Percentiles rank a stretch among this genome's conserved stretches.
Evolutionary conservation across 305 asterid genomes (phyloP).

Genomic region (Petunia hybrid): DNA sequence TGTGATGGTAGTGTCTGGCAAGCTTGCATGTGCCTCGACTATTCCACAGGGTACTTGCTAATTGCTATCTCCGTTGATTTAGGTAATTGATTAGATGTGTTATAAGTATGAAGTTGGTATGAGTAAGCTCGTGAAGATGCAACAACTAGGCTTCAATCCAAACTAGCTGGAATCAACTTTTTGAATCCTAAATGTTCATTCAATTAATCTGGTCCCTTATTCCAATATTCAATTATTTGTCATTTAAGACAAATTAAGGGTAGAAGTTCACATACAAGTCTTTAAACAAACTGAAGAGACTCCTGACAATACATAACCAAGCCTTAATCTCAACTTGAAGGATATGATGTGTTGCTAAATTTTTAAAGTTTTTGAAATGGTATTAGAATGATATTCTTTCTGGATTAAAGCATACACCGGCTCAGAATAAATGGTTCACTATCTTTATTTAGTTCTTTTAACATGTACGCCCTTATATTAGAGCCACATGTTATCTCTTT

Average conservation of each 20-base stretch:
- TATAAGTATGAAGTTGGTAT: neutral
- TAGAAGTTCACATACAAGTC: neutral
- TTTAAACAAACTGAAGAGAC: neutral
- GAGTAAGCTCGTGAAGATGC: neutral
- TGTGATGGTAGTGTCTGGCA: too few species aligned
- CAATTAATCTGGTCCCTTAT: neutral
- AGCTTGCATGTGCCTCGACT: too few species aligned
- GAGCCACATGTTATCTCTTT: neutral
- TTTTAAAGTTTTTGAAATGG: neutral
- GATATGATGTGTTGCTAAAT: neutral
- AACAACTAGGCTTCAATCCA: neutral
- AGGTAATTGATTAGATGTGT: neutral
- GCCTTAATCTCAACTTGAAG: neutral
- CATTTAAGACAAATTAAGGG: too few species aligned
- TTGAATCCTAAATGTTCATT: neutral
- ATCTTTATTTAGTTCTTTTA: neutral
- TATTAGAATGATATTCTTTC: neutral
- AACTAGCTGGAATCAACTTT: neutral
- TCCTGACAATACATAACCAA: neutral
- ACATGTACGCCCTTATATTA: neutral
- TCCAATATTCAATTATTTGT: neutral
- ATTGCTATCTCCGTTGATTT: neutral
- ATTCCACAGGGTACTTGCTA: too few species aligned
- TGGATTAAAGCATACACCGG: neutral
- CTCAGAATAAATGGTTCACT: neutral